Percentiles rank a stretch among this genome's conserved stretches.
Conservation (phyloP, 257 asterid species). For the Fraxinus quadrangulata region DNA sequence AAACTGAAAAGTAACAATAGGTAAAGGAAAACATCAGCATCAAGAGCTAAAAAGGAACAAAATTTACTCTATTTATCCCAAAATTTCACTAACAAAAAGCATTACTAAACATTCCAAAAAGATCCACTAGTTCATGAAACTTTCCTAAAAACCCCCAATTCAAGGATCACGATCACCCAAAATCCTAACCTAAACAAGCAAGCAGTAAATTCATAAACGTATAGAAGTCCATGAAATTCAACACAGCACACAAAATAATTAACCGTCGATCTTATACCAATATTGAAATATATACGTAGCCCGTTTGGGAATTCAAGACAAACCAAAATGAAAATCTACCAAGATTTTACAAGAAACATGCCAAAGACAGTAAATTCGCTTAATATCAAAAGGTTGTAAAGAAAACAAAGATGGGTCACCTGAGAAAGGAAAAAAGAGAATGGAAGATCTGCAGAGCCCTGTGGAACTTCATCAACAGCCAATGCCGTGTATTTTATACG, state of each 20-base stretch:
- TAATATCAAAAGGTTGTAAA: slow-evolving; percentile 18
- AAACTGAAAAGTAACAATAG: slow-evolving; percentile 34
- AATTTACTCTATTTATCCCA: slow-evolving; percentile 19
- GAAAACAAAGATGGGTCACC: slow-evolving; percentile 34
- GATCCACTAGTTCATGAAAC: slow-evolving; percentile 24
- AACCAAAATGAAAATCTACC: slow-evolving; percentile 26
- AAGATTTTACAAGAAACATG: slow-evolving; percentile 26
- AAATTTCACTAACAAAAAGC: slow-evolving; percentile 21
- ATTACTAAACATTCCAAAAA: slow-evolving; percentile 2
- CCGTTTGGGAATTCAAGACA: slow-evolving; percentile 27
- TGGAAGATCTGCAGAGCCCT: slow-evolving; percentile 44
- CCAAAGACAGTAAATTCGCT: slow-evolving; percentile 22
- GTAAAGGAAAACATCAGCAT: background rate
- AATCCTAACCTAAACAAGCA: slow-evolving; percentile 23
- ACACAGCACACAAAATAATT: slow-evolving; percentile 16
- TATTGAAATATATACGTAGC: slow-evolving; percentile 10
- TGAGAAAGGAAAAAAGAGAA: slow-evolving; percentile 15
- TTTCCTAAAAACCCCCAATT: slow-evolving; percentile 43
- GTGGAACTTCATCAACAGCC: slow-evolving; percentile 26
- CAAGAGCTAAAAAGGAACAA: slow-evolving; percentile 6
- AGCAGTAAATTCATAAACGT: slow-evolving; percentile 6
- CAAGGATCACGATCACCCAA: slow-evolving; percentile 33
- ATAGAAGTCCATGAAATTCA: slow-evolving; percentile 22
- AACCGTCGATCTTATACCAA: slow-evolving; percentile 14
- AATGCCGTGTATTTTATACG: background rate